Conservation (phyloP, 2,329 filamentous ascomycete genomes). For the Paecilomyces fulvus region DNA sequence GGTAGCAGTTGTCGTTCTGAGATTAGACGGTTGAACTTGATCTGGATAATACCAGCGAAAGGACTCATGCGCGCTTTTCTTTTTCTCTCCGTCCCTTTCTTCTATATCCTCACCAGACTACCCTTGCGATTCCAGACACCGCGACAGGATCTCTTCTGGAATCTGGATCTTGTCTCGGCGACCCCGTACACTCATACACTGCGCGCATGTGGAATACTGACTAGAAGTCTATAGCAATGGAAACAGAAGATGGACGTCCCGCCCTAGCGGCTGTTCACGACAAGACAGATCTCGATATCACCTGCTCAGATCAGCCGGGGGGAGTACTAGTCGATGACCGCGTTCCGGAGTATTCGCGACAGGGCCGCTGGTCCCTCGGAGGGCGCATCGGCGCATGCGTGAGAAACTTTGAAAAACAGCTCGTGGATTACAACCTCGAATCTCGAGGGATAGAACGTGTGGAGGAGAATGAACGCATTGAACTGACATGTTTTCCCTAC, state of each 20-base stretch:
- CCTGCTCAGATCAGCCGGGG: constrained; percentile 4
- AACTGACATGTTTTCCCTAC: constrained; percentile 44
- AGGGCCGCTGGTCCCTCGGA: constrained; percentile 9
- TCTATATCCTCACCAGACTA: not conserved
- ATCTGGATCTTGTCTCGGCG: not conserved
- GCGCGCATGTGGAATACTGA: not conserved
- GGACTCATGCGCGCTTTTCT: constrained; percentile 31
- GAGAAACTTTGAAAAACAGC: constrained; percentile 29
- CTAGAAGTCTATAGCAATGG: not conserved
- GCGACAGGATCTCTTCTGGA: not conserved
- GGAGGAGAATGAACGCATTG: constrained; percentile 46
- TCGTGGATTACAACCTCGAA: constrained; percentile 43
- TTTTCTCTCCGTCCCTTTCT: constrained; percentile 5
- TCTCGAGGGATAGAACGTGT: constrained; percentile 54
- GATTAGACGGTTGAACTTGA: constrained; percentile 39
- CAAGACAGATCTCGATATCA: not conserved
- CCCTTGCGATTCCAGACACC: not conserved
- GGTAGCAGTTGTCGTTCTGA: constrained; percentile 26
- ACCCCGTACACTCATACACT: not conserved
- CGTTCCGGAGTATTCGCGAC: constrained; percentile 3
- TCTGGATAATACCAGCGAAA: constrained; percentile 40
- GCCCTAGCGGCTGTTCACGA: not conserved
- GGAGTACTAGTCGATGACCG: constrained; percentile 9
- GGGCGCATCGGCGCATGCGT: constrained; percentile 21
- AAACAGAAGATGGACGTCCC: not conserved